Base-by-base conservation (phyloP, 2,329 filamentous ascomycete genomes). In the Ceratocystis eucalypticola region DNA sequence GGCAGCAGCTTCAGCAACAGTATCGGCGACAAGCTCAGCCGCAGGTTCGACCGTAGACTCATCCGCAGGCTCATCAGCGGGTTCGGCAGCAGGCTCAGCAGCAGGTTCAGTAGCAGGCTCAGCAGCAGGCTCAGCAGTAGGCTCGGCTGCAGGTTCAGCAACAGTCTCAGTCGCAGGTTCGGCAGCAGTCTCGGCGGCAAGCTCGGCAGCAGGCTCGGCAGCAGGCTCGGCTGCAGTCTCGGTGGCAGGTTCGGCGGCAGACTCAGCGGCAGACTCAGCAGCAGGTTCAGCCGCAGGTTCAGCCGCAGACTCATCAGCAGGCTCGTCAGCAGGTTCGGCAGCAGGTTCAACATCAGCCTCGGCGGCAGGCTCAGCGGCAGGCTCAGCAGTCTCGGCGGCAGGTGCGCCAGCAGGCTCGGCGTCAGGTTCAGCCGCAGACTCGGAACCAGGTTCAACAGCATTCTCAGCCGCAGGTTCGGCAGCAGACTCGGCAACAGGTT, bases 161-260 rank as follows among this genome's bases (percentile, higher is more conserved):
- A 20, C n/a, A 22, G n/a, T 2, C n/a, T 20, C 46, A 22, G 46
- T n/a, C 17, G 5, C 53, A 41, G 53, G 8, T 59, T 69, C 67
- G 28, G 7, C 66, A 46, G 44, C 45, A 64, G 66, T 1, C 17
- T 46, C 48, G 37, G n/a, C 63, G 1, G 28, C 46, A 41, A 17
- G 22, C n/a, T 30, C 30, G 22, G 22, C 22, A 22, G 22, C 22
- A 22, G 20, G 20, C 1, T 22, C 20, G 20, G 20, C 20, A 22
- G 20, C 67, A 20, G n/a, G 10, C 48, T 65, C 64, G 61, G 33
- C 48, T 44, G 22, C 67, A 61, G 57, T 17, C 30, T 66, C 61
- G 37, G 37, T 37, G 30, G 59, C 20, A 17, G 44, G 7, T 48
- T 65, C 37, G 4, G 62, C 28, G 5, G 25, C 37, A 12, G 64